phyloP scores from a whole-genome alignment of 345 rosid species.

The Zanthoxylum bungeanum region DNA sequence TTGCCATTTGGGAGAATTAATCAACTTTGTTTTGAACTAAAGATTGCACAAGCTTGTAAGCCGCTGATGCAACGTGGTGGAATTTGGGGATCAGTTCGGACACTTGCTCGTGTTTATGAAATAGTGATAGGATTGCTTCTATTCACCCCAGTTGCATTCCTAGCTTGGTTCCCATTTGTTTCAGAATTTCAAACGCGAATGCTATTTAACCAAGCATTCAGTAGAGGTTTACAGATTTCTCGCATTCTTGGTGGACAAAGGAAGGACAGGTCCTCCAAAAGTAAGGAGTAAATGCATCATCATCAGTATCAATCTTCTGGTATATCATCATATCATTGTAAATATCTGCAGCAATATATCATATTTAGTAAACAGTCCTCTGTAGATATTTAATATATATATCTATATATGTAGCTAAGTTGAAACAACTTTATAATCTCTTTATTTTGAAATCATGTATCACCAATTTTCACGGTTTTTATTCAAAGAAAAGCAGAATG shows the following conservation, averaged over 20 bases:
- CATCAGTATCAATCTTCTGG: not conserved
- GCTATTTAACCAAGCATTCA: slow-evolving; percentile 94
- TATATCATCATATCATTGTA: too few species aligned
- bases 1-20: too few species aligned
- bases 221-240: slow-evolving; percentile 88
- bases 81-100: slow-evolving; percentile 65
- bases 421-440: too few species aligned
- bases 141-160: slow-evolving; percentile 80
- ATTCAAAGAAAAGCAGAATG: too few species aligned
- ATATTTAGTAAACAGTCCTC: too few species aligned
- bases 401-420: too few species aligned
- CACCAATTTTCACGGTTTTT: too few species aligned
- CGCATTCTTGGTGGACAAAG: slow-evolving; percentile 82
- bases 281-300: slow-evolving; percentile 38
- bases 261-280: slow-evolving; percentile 59
- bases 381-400: too few species aligned
- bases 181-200: slow-evolving; percentile 88
- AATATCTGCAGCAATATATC: too few species aligned
- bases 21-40: not conserved
- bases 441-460: too few species aligned
- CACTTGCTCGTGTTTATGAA: slow-evolving; percentile 77
- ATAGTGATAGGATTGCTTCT: slow-evolving; percentile 67
- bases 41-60: slow-evolving; percentile 86
- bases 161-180: slow-evolving; percentile 92
- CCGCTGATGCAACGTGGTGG: slow-evolving; percentile 55